Evolutionary conservation across 495 filamentous ascomycete genomes (phyloP).

Genomic region (Thozetella sp.): DNA sequence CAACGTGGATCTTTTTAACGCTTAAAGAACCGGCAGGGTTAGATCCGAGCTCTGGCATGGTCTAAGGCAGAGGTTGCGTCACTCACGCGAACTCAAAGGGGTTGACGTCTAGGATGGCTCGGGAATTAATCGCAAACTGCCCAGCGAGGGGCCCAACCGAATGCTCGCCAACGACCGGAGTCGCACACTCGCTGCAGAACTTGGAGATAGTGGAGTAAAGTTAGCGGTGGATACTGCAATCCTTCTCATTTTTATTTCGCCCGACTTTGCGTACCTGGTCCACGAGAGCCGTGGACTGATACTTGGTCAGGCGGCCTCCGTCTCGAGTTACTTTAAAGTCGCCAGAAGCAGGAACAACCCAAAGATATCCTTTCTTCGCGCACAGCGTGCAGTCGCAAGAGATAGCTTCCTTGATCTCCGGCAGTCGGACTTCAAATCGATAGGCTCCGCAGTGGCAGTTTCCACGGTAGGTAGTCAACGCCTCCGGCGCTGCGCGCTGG

Average conservation of each 20-base stretch:
- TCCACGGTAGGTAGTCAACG: conserved; percentile 8
- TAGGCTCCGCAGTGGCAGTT: conserved; percentile 35
- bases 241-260: background rate
- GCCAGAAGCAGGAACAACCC: background rate
- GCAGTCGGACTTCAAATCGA: conserved; percentile 20
- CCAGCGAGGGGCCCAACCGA: conserved; percentile 8
- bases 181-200: conserved; percentile 20
- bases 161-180: conserved; percentile 12
- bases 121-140: conserved; percentile 12
- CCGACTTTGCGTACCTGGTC: conserved; percentile 5
- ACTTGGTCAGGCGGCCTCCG: conserved; percentile 2
- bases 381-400: conserved; percentile 22
- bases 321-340: conserved; percentile 8
- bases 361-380: conserved; percentile 20
- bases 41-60: background rate
- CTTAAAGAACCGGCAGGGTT: background rate
- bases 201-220: background rate
- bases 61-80: background rate
- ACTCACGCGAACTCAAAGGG: conserved; percentile 13
- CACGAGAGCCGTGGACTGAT: background rate
- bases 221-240: background rate
- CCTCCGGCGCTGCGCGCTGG: no score
- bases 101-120: conserved; percentile 13
- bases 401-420: conserved; percentile 8
- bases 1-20: background rate